Conservation (phyloP, 2,329 filamentous ascomycete species). For the Periconia sp. region DNA sequence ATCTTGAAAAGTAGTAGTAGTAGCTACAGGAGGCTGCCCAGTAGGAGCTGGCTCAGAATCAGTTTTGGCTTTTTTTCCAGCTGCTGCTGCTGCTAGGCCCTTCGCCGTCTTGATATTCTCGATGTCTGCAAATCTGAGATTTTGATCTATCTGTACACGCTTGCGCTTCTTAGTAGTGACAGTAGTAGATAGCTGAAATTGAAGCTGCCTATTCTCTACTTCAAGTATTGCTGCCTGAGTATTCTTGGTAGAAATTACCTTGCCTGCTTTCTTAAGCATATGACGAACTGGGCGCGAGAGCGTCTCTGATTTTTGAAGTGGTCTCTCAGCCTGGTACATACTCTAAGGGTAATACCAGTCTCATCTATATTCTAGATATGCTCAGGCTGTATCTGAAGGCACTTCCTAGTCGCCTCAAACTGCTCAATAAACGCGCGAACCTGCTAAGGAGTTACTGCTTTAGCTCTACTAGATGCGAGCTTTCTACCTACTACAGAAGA, state of each 20-base stretch:
- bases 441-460: slow-evolving; percentile 12
- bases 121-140: slow-evolving; percentile 16
- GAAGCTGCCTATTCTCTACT: slow-evolving; percentile 12
- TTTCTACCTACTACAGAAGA: slow-evolving; percentile 15
- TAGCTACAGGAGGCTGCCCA: too few relatives aligned
- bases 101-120: neutral
- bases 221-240: slow-evolving; percentile 11
- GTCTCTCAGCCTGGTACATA: slow-evolving; percentile 17
- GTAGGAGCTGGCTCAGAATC: too few relatives aligned
- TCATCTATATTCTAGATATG: slow-evolving; percentile 23
- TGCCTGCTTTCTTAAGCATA: slow-evolving; percentile 15
- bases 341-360: slow-evolving; percentile 12
- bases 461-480: slow-evolving; percentile 10
- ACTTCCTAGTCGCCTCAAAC: slow-evolving; percentile 11
- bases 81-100: slow-evolving; percentile 3
- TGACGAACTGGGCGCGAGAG: slow-evolving; percentile 8
- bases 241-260: slow-evolving; percentile 12
- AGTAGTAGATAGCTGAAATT: slow-evolving; percentile 11
- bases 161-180: slow-evolving; percentile 3
- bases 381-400: slow-evolving; percentile 13
- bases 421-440: slow-evolving; percentile 17
- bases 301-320: slow-evolving; percentile 10
- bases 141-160: slow-evolving; percentile 16
- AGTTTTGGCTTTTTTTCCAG: slow-evolving; percentile 3
- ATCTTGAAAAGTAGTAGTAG: too few relatives aligned